These are phyloP conservation scores for Fusarium floridanum DNA, from an alignment of 2,329 filamentous ascomycete genomes.

Conservation along the genomic window DNA sequence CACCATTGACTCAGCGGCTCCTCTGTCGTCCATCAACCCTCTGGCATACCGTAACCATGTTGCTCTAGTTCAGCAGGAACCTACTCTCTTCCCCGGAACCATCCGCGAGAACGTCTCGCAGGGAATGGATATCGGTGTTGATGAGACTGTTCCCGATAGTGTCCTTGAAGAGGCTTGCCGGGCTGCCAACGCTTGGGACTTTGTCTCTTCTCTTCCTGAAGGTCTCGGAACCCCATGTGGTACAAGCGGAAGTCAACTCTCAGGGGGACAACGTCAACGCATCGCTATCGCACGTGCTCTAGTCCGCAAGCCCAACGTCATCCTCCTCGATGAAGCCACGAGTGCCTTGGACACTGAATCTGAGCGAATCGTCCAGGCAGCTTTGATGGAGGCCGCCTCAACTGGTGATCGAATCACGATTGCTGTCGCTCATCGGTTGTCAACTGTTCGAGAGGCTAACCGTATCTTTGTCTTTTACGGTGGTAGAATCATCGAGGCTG, in stretches of 20 bases:
- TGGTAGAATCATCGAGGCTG: conserved; percentile 17
- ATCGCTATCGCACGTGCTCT: conserved; percentile 26
- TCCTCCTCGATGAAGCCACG: conserved; percentile 19
- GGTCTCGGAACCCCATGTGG: conserved; percentile 13
- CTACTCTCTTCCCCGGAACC: conserved; percentile 9
- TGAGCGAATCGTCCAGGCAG: conserved; percentile 16
- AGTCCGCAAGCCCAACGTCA: conserved; percentile 14
- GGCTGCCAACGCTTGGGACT: conserved; percentile 21
- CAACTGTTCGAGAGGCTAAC: conserved; percentile 11
- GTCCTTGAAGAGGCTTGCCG: conserved; percentile 11
- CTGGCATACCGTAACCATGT: conserved; percentile 4
- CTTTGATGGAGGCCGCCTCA: conserved; percentile 12
- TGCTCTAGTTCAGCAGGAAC: conserved; percentile 20
- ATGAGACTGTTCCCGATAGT: not conserved
- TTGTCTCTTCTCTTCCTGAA: conserved; percentile 12
- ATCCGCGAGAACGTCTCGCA: conserved; percentile 18
- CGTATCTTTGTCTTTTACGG: conserved; percentile 26
- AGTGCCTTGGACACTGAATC: conserved; percentile 19
- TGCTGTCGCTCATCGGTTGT: conserved; percentile 25
- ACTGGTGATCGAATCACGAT: conserved; percentile 20
- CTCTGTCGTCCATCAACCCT: not conserved
- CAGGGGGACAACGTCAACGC: conserved; percentile 20
- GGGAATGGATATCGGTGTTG: not conserved
- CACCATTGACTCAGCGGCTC: conserved; percentile 51
- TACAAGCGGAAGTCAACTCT: conserved; percentile 13